Base-by-base conservation (phyloP, 163 green algal genomes). In the Coccomyxa subellipsoidea region DNA sequence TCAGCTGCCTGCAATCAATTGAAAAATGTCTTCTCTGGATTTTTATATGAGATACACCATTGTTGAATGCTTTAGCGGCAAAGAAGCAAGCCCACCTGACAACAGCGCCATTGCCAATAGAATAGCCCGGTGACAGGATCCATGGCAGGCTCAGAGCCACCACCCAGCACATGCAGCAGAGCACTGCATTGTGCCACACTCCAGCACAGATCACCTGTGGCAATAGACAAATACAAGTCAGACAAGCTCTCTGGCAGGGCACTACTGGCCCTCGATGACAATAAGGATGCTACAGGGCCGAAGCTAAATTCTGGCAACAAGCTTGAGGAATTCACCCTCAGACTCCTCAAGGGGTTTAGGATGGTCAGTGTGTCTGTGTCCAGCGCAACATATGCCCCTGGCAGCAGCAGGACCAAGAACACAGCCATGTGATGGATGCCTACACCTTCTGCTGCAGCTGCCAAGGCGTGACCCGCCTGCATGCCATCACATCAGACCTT, bases 181-280 rank as follows among this genome's bases (percentile, higher is more conserved):
- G 38, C 70, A 88, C 77, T 21, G 70, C 84, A 71, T 88, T 88
- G 77, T 84, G 84, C 84, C 84, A 88, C 31, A 88, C 84, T 10
- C 84, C 84, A 23, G 72, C 84, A 76, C 84, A 88, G 23, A 88
- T 54, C 23, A 88, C 76, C 84, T 88, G 84, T n/a, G n/a, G n/a
- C n/a, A n/a, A n/a, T n/a, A n/a, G n/a, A n/a, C n/a, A n/a, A n/a
- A n/a, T n/a, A n/a, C n/a, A n/a, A n/a, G n/a, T n/a, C n/a, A n/a
- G n/a, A n/a, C n/a, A n/a, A n/a, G n/a, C n/a, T n/a, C n/a, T n/a
- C n/a, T n/a, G n/a, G n/a, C n/a, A n/a, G n/a, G n/a, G n/a, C n/a
- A n/a, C n/a, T n/a, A n/a, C n/a, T n/a, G n/a, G n/a, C n/a, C n/a
- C n/a, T n/a, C n/a, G n/a, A n/a, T n/a, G n/a, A n/a, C n/a, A n/a